Base-by-base conservation (phyloP, 257 asterid genomes). In the Ehretia macrophylla region DNA sequence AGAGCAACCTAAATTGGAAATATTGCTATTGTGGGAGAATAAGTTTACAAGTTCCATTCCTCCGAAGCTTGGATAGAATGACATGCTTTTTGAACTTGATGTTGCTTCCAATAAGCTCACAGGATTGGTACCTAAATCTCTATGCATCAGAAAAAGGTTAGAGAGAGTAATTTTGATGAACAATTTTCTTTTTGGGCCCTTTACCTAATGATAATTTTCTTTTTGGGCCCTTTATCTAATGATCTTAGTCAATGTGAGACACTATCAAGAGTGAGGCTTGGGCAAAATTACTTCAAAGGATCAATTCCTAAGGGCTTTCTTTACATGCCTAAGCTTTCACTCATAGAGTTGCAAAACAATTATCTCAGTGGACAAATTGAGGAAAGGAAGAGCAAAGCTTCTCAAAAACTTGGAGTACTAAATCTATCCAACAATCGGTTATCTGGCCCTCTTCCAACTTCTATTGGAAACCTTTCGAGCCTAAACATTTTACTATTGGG, bases 181-280 rank as follows among this genome's bases (percentile, higher is more conserved):
- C 50, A 76, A 76, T 64, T 76, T 72, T 53, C 69, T 76, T 3
- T 73, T 76, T 68, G 81, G 81, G 10, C 67, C 75, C n/a, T n/a
- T n/a, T n/a, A n/a, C n/a, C n/a, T n/a, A n/a, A n/a, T n/a, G n/a
- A n/a, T n/a, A n/a, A n/a, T n/a, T n/a, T n/a, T n/a, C n/a, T n/a
- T n/a, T n/a, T n/a, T n/a, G n/a, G n/a, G n/a, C n/a, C n/a, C n/a
- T 56, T 68, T 76, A 51, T 78, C 81, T 64, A 70, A 76, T 71
- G 78, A 68, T 53, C 64, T 76, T 38, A 78, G 78, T 0, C 57
- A 27, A 49, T 76, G 81, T 55, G 32, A 16, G 6, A 39, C 68
- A 6, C 62, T 76, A 10, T 72, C 62, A 8, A 64, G 81, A 56
- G 77, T 75, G 14, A 71, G 81, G 27, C 11, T 75, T 57, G 81